Conservation (phyloP, 164 flowering plant genomes). For the Liriodendron chinense region DNA sequence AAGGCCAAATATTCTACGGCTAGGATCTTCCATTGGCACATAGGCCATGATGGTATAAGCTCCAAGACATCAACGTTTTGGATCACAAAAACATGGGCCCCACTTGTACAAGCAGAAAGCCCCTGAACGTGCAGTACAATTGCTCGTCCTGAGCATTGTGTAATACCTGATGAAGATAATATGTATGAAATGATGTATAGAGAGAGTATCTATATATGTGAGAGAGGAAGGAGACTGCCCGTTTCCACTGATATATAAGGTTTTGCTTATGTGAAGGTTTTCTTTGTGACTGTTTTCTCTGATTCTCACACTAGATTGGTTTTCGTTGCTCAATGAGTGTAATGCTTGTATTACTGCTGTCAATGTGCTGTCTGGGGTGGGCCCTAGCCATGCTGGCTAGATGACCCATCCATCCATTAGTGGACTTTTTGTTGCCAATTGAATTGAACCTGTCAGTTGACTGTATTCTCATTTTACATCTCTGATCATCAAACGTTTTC, state of each 20-base stretch:
- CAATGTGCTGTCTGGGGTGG: too few relatives aligned
- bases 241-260: not conserved
- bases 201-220: not conserved
- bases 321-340: too few relatives aligned
- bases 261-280: not conserved
- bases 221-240: slow-evolving; percentile 3
- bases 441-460: too few relatives aligned
- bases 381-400: too few relatives aligned
- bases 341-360: too few relatives aligned
- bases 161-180: not conserved
- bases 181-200: slow-evolving; percentile 5
- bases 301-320: too few relatives aligned
- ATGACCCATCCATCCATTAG: too few relatives aligned
- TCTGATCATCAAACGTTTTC: too few relatives aligned
- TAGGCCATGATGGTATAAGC: not conserved
- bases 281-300: not conserved
- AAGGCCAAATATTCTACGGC: not conserved
- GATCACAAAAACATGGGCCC: not conserved
- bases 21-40: not conserved
- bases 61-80: not conserved
- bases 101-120: not conserved
- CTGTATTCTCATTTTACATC: too few relatives aligned
- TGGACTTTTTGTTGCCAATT: too few relatives aligned
- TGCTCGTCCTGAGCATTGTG: not conserved
- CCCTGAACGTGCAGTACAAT: not conserved